A percentile compares a stretch with the other conserved stretches of the same genome.
Conservation (phyloP, 768 basidiomycete genomes). For the Astraeus odoratus region DNA sequence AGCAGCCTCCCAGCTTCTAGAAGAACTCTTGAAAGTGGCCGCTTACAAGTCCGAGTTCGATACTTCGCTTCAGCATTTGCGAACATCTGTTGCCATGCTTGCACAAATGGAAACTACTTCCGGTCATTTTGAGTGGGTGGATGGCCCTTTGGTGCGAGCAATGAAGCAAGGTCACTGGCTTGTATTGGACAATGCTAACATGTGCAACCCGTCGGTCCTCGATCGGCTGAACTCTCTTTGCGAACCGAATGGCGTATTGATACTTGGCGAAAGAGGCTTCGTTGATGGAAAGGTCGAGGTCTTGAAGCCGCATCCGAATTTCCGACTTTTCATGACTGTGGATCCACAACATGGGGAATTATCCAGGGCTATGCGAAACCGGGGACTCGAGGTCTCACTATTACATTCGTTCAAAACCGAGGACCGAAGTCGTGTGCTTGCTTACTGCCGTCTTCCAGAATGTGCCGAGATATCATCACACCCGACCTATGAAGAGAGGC, state of each 20-base stretch:
- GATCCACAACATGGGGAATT: slow-evolving; percentile 90
- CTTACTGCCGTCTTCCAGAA: slow-evolving; percentile 44
- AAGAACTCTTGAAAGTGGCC: slow-evolving; percentile 16
- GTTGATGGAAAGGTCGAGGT: slow-evolving; percentile 69
- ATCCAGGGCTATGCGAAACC: slow-evolving; percentile 97
- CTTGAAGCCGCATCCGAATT: slow-evolving; percentile 78
- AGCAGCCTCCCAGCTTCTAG: slow-evolving; percentile 23
- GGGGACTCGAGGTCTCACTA: slow-evolving; percentile 81
- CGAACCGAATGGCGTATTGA: slow-evolving; percentile 74
- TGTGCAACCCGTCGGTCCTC: slow-evolving; percentile 91
- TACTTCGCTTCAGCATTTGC: slow-evolving; percentile 10
- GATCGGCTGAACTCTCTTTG: slow-evolving; percentile 96
- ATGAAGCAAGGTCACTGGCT: slow-evolving; percentile 88
- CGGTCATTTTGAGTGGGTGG: slow-evolving; percentile 88
- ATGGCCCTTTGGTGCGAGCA: slow-evolving; percentile 84
- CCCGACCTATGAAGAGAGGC: slow-evolving; percentile 16
- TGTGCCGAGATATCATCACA: slow-evolving; percentile 3
- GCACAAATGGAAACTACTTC: slow-evolving; percentile 19
- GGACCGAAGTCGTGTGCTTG: slow-evolving; percentile 40
- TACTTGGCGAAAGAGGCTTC: slow-evolving; percentile 86
- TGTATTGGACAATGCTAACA: slow-evolving; percentile 85
- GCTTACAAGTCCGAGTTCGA: slow-evolving; percentile 9
- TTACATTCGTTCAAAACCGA: slow-evolving; percentile 31
- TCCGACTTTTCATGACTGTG: slow-evolving; percentile 90
- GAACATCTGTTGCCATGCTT: slow-evolving; percentile 18